phyloP scores from a whole-genome alignment of 1,284 basidiomycete species.

The Neonothopanus nambi region DNA sequence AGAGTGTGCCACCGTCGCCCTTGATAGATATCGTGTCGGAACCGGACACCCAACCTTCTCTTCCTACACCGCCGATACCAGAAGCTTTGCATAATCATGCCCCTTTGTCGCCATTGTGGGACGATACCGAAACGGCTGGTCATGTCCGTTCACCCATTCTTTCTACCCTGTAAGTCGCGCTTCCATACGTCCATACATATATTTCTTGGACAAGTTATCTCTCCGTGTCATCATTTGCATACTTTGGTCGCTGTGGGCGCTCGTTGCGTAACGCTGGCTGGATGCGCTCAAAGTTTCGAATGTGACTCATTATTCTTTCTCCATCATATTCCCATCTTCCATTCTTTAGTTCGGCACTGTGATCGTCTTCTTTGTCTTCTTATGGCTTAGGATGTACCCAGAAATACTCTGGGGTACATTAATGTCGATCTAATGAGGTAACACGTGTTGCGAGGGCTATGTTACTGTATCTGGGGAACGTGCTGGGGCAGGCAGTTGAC shows the following conservation, averaged over 20 bases:
- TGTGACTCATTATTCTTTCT: background rate
- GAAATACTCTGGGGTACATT: background rate
- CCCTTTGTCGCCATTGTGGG: background rate
- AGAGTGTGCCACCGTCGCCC: background rate
- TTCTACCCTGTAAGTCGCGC: conserved; percentile 6
- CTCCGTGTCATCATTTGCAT: background rate
- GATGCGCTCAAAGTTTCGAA: background rate
- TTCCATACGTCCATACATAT: background rate
- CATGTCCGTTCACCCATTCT: conserved; percentile 6
- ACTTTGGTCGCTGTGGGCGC: background rate
- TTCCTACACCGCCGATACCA: conserved; percentile 12
- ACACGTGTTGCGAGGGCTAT: conserved; percentile 4
- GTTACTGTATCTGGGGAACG: conserved; percentile 6
- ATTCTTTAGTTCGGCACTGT: background rate
- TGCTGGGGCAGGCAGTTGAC: background rate
- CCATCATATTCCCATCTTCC: background rate
- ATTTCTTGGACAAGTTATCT: too few relatives aligned
- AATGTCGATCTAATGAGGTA: background rate
- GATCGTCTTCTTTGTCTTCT: background rate
- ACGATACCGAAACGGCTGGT: background rate
- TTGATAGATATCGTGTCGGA: conserved; percentile 1
- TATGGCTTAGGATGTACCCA: background rate
- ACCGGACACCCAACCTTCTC: conserved; percentile 3
- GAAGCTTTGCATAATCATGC: background rate
- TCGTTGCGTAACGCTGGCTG: too few relatives aligned